Evolutionary conservation across 164 flowering plant species (phyloP), one percentile per base, ranked within the genome.

Genomic region (Santalum album): DNA sequence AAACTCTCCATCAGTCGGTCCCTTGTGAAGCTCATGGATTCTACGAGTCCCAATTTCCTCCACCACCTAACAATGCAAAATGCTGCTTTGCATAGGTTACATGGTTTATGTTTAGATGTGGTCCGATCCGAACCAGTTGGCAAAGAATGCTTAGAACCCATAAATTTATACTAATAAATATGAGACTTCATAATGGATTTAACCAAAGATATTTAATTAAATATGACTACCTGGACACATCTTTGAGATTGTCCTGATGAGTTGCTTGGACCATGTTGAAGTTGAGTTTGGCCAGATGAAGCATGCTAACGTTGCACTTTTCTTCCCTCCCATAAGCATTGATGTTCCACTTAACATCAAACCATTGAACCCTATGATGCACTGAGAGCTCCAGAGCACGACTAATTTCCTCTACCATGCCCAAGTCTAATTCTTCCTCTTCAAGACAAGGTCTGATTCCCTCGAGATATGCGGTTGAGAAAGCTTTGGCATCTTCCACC

Each of bases 1-100:
- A 72, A 77, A 51, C 69, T 35, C 48, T 74, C 82, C 1, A 67
- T 73, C 66, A 74, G 29, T n/a, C 82, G 57, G 20, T 74, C 76
- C 55, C 78, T 69, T 0, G 69, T 49, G 45, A 75, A 78, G 51
- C 48, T 42, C 57, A 75, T 39, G 10, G 60, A 55, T 17, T 47
- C 54, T 0, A 65, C 25, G 1, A 61, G 44, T 7, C 68, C 73
- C 36, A 65, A 54, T 47, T 62, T 53, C n/a, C 36, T 67, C 82
- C 82, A 78, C 82, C 82, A 75, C 65, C 82, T 77, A n/a, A n/a
- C n/a, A n/a, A n/a, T n/a, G n/a, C n/a, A n/a, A n/a, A n/a, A n/a
- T n/a, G n/a, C n/a, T n/a, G n/a, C n/a, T n/a, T n/a, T n/a, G n/a
- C n/a, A n/a, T n/a, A n/a, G n/a, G n/a, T n/a, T n/a, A n/a, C n/a